Base-by-base conservation (phyloP, 495 filamentous ascomycete genomes). In the Niebla homalea region DNA sequence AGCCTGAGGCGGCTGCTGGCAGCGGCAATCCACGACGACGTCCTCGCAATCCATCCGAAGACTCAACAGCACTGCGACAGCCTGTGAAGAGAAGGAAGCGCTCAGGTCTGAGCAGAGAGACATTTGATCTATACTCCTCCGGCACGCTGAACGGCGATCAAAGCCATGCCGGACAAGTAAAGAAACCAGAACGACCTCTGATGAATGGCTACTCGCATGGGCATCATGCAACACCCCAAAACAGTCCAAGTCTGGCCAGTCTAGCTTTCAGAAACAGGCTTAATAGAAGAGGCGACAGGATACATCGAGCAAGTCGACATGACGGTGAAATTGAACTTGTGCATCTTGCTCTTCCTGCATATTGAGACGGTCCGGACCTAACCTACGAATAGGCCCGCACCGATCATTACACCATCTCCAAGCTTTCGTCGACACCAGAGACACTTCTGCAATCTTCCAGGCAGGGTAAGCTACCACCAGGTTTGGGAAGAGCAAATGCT, bases 331-430 rank as follows among this genome's bases (percentile, higher is more conserved):
- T 80, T 44, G 65, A 80, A 36, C 60, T 89, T 60, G 84, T 86
- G 66, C 49, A 78, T 73, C 26, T 16, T 37, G 44, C 37, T 43
- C 10, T 35, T 29, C n/a, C 22, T 20, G 23, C 18, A 39, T 18
- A 23, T 46, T 4, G 45, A 15, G 51, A 41, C 52, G 46, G 11
- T 42, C 22, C 40, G 8, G 26, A 45, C 12, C 36, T 55, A 26
- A 20, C 23, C 26, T 21, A 18, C 23, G 32, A 47, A 49, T 48
- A 94, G 88, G 89, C 88, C 16, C 83, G 81, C 61, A 97, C 87
- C 57, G 81, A 84, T 60, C 85, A 83, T 49, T 96, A 92, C 59
- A 80, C 76, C 29, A 88, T 97, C 32, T 84, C 84, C 49, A 85
- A 86, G 59, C 78, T 97, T 22, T 85, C 88, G 47, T 78, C 79